Evolutionary conservation across 768 basidiomycete genomes (phyloP), one percentile per base, ranked within the genome.

Genomic region (Leccinum subgranulosum): DNA sequence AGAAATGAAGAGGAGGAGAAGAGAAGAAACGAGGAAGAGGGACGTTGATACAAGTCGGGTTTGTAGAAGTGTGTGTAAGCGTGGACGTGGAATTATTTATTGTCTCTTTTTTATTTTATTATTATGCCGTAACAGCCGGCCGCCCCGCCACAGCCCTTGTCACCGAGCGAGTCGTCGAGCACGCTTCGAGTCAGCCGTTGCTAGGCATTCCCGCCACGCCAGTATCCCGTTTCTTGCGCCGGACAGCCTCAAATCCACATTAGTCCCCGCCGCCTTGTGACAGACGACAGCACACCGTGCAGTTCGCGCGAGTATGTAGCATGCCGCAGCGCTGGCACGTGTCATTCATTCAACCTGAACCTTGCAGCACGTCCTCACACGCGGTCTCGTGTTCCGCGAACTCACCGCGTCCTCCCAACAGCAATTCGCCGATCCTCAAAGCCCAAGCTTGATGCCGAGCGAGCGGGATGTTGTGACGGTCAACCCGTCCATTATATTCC

Each of bases 41-140:
- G 61, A 59, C 54, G 68, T 57, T 60, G 67, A 59, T 69, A 67
- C 31, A 48, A 48, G 48, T 6, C 47, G 60, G 57, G 49, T 41
- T n/a, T 10, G 41, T 6, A 43, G 41, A 19, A 41, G 17, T 41
- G n/a, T 47, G 46, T 17, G 25, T 47, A 23, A 27, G 25, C 46
- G 71, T 73, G 70, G 66, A 52, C 73, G 69, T 41, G 34, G 28
- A 54, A 56, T 66, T 69, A 68, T 66, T 73, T 71, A 69, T 64
- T 63, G 23, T 55, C 31, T n/a, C 9, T 43, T 17, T 39, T 36
- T 41, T 31, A 23, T 56, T 52, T 54, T 64, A 39, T 56, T 43
- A 10, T 33, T 33, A 41, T 64, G 64, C 57, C 66, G 58, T 59
- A 62, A 67, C 39, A n/a, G 41, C 41, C 59, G 66, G 65, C 62